Evolutionary conservation across 192 early-diverging fungal genomes (phyloP).

Genomic region (Allomyces macrogynus): DNA sequence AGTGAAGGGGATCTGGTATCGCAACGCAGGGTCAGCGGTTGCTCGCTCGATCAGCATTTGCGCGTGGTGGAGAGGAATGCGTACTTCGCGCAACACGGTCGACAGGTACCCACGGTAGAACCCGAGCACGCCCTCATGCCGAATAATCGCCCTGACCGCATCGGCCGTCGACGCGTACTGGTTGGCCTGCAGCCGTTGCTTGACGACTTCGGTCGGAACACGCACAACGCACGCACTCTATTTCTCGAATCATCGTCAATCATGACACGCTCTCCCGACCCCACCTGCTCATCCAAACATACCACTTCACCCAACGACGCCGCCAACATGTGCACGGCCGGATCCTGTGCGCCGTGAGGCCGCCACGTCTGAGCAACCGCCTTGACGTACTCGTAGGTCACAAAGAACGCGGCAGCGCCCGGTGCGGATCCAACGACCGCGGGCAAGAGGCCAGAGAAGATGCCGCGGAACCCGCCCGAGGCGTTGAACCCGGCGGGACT

Average conservation of each 20-base stretch:
- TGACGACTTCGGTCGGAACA: conserved; percentile 89
- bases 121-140: conserved; percentile 52
- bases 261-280: background rate
- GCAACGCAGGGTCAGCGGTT: no score
- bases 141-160: conserved; percentile 43
- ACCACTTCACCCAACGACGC: conserved; percentile 79
- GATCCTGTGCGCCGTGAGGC: conserved; percentile 24
- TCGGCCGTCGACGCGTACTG: conserved; percentile 37
- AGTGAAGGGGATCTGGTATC: conserved; percentile 64
- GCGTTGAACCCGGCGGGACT: conserved; percentile 59
- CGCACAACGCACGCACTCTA: conserved; percentile 74
- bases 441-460: conserved; percentile 76
- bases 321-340: conserved; percentile 65
- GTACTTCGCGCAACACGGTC: conserved; percentile 73
- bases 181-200: conserved; percentile 85
- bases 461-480: conserved; percentile 69
- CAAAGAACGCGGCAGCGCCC: conserved; percentile 59
- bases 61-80: no score
- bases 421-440: conserved; percentile 90
- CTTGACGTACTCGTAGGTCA: conserved; percentile 75
- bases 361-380: conserved; percentile 14
- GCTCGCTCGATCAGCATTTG: no score
- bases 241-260: background rate
- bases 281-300: conserved; percentile 4
- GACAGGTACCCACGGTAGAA: conserved; percentile 85